phyloP scores from a whole-genome alignment of 2,329 filamentous ascomycete species.

The Aureobasidium sp. region DNA sequence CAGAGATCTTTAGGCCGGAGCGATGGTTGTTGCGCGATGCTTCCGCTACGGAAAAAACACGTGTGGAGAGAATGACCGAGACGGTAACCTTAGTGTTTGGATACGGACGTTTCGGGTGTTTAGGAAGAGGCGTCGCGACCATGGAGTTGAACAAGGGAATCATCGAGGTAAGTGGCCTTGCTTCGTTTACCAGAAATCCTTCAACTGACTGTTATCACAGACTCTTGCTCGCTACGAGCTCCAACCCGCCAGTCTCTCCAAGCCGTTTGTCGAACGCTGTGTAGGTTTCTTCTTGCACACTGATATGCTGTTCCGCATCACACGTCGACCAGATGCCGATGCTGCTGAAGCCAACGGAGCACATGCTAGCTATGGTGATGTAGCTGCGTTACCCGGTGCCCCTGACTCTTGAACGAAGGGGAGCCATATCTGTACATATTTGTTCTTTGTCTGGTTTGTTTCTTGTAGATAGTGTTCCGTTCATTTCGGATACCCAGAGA shows the following conservation, averaged over 20 bases:
- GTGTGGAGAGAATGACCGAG: conserved; percentile 27
- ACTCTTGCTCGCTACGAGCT: conserved; percentile 29
- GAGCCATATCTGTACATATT: background rate
- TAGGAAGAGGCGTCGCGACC: conserved; percentile 29
- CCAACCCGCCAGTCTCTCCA: conserved; percentile 29
- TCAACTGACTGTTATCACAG: conserved; percentile 15
- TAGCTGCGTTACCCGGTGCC: conserved; percentile 20
- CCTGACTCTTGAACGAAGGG: conserved; percentile 13
- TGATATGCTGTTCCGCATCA: conserved; percentile 31
- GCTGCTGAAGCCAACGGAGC: background rate
- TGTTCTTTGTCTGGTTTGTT: background rate
- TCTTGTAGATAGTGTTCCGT: background rate
- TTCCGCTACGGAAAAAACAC: conserved; percentile 21
- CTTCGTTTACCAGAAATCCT: background rate
- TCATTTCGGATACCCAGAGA: background rate
- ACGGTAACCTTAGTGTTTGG: conserved; percentile 29
- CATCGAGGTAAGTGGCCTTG: conserved; percentile 24
- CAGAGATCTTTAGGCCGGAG: conserved; percentile 31
- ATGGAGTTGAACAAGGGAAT: conserved; percentile 33
- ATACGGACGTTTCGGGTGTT: conserved; percentile 29
- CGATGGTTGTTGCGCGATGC: conserved; percentile 27
- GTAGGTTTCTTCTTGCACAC: conserved; percentile 31
- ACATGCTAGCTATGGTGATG: conserved; percentile 15
- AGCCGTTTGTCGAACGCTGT: conserved; percentile 29
- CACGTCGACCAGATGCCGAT: conserved; percentile 20